Base-by-base conservation (phyloP, 257 asterid genomes). In the Penstemon barbatus region DNA sequence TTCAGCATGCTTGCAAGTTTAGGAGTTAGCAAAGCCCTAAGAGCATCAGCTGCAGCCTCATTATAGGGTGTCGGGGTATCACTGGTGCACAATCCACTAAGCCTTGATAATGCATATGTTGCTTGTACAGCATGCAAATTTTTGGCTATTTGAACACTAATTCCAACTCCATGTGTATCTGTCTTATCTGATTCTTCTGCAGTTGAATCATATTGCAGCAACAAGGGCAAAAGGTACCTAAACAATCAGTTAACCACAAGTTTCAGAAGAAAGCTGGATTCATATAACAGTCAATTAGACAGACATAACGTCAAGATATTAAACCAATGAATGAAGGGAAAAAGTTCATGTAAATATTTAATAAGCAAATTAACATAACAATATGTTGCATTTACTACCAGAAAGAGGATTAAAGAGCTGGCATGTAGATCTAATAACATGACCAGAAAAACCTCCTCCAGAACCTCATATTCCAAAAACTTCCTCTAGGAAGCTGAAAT, bases 121-220 rank as follows among this genome's bases (percentile, higher is more conserved):
- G 99, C 87, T 66, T 78, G 90, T 44, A 82, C 75, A 61, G 99
- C 99, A 89, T 90, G 99, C 36, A 38, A 75, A 74, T 94, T 94
- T 80, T 94, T 94, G 52, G 99, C 95, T 81, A 84, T 89, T 85
- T 94, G 99, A 77, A 94, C 96, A 71, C 99, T 90, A 65, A 80
- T 82, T 71, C 99, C 99, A 75, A 94, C 96, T 74, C 96, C 99
- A 78, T 78, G 96, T 57, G 99, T 81, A 79, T 81, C 96, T 12
- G 81, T 65, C 78, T 71, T 87, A 64, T 87, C 92, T 36, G 96
- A 84, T 73, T 88, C 95, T 78, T 80, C 97, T 60, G 99, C 99
- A 59, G 99, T 94, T 49, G 99, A 89, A 79, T 94, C 99, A 78
- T 89, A 94, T 77, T 89, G 96, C 76, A 94, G 95, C 76, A 94